Conservation (phyloP, 306 rosid genomes). For the Begonia masoniana region DNA sequence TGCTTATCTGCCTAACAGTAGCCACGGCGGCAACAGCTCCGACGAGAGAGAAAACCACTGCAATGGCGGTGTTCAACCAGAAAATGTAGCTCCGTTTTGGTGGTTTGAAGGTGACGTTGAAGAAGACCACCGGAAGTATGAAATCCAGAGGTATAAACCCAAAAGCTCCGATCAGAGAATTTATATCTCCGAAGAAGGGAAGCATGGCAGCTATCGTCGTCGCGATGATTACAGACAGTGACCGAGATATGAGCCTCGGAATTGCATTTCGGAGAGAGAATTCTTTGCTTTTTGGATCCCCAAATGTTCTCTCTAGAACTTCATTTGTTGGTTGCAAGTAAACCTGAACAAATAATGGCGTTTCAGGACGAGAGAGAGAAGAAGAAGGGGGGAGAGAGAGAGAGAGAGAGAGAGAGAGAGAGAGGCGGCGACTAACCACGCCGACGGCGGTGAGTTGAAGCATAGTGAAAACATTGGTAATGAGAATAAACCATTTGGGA, state of each 20-base stretch:
- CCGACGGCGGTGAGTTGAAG: slow-evolving; percentile 61
- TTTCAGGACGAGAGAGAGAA: neutral
- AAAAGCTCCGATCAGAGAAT: slow-evolving; percentile 65
- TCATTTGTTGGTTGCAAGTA: slow-evolving; percentile 69
- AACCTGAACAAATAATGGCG: slow-evolving; percentile 24
- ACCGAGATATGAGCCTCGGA: slow-evolving; percentile 46
- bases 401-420: too few relatives aligned
- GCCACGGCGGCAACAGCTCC: slow-evolving; percentile 55
- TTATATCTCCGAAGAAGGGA: slow-evolving; percentile 77
- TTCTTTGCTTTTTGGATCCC: slow-evolving; percentile 26
- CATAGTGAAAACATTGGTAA: slow-evolving; percentile 50
- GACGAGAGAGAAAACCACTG: slow-evolving; percentile 31
- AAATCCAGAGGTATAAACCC: slow-evolving; percentile 82
- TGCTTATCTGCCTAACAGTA: slow-evolving; percentile 51
- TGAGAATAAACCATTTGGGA: slow-evolving; percentile 57
- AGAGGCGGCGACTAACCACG: slow-evolving; percentile 26
- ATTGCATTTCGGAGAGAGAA: slow-evolving; percentile 49
- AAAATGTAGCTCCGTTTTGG: slow-evolving; percentile 39
- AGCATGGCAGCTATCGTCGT: slow-evolving; percentile 64
- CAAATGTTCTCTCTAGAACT: slow-evolving; percentile 44
- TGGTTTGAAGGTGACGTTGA: slow-evolving; percentile 67
- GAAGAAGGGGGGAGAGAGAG: neutral
- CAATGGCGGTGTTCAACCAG: slow-evolving; percentile 42
- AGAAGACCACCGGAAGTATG: slow-evolving; percentile 49
- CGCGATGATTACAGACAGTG: slow-evolving; percentile 29